Conservation (phyloP, 75 land plant species). For the Chamaecyparis obtusa region DNA sequence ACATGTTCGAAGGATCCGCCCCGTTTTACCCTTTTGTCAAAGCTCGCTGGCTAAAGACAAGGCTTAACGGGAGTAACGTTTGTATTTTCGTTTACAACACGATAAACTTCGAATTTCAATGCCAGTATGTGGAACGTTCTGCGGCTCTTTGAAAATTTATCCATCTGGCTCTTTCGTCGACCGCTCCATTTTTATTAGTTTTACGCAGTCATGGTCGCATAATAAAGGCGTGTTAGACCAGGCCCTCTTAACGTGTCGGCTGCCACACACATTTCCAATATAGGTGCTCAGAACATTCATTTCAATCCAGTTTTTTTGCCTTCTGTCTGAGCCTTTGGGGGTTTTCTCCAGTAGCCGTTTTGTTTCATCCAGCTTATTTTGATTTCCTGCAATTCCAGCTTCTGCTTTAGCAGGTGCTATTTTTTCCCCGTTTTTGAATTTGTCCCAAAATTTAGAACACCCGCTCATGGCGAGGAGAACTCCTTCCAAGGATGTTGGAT, state of each 20-base stretch:
- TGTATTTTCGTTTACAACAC: too few relatives aligned
- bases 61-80: too few relatives aligned
- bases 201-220: background rate
- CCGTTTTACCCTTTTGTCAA: too few relatives aligned
- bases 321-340: background rate
- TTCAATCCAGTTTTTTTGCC: background rate
- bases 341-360: background rate
- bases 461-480: slow-evolving; percentile 13
- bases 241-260: background rate
- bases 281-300: background rate
- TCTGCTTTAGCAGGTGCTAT: background rate
- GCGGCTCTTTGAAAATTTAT: background rate
- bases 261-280: background rate
- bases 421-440: background rate
- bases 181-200: background rate
- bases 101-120: too few relatives aligned
- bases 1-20: too few relatives aligned
- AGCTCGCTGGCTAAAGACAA: too few relatives aligned
- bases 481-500: background rate
- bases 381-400: background rate
- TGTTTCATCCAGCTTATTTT: background rate
- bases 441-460: background rate
- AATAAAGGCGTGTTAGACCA: background rate
- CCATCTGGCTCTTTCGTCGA: background rate
- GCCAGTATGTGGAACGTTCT: background rate